Base-by-base conservation (phyloP, 2,329 filamentous ascomycete species). In the Colletotrichum sp. region DNA sequence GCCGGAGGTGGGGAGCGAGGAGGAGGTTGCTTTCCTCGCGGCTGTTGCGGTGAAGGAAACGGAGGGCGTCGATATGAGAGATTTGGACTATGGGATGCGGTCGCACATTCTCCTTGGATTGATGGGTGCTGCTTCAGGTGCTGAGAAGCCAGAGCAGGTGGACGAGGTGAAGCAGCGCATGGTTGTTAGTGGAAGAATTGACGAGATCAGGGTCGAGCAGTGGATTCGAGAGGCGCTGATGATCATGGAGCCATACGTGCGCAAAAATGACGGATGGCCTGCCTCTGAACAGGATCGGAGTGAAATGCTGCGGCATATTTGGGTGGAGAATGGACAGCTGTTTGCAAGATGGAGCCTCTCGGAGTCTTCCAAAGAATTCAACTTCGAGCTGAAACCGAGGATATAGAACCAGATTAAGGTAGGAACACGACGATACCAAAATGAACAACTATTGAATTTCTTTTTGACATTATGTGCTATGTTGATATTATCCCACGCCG, bases 11-110 rank as follows among this genome's bases (percentile, higher is more conserved):
- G 77, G 75, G 21, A 79, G 77, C 69, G 77, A 75, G 32, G 77
- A 79, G 70, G 77, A 78, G 67, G 30, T 77, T 32, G 67, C 68
- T n/a, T 79, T 79, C 58, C 36, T 79, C 28, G 72, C 77, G 16
- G 75, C 75, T 28, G 67, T 78, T 68, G 77, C 72, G n/a, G 71
- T 52, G 55, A 72, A 66, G 38, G 67, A 79, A 28, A 75, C 75
- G 8, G 68, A 77, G 30, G 72, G 67, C 16, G 12, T 73, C 28
- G 65, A n/a, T 6, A 36, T 67, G 38, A 34, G 34, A 21, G 18
- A 64, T 63, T 48, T 79, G 43, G 57, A 79, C 57, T 77, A 68
- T 71, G 52, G 58, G 16, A 32, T 77, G 30, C 78, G 70, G 21
- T 78, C 78, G 18, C 78, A 78, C 36, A 75, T 78, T 24, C 77